These are phyloP conservation scores for Asclepias syriaca DNA, from an alignment of 257 asterid genomes.

Conservation along the genomic window DNA sequence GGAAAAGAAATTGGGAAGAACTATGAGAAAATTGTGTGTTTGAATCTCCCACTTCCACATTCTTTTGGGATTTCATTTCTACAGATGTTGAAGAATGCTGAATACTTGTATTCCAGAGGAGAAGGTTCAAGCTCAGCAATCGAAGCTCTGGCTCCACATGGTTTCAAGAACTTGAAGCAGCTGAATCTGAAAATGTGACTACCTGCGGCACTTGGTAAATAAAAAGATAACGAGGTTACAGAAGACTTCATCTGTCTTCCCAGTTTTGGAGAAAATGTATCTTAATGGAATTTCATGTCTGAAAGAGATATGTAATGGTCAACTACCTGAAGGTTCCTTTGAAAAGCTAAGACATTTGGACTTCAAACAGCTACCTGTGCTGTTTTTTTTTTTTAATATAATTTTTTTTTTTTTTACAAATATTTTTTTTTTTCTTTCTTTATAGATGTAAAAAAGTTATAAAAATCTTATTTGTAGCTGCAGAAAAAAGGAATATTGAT, in stretches of 20 bases:
- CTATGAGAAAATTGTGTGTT: background rate
- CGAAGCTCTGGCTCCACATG: background rate
- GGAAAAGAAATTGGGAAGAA: background rate
- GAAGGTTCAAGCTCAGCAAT: background rate
- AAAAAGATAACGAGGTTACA: background rate
- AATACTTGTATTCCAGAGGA: slow-evolving; percentile 2
- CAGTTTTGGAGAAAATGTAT: background rate
- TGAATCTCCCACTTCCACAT: slow-evolving; percentile 2
- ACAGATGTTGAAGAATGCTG: slow-evolving; percentile 9
- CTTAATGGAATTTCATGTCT: background rate
- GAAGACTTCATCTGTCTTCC: background rate
- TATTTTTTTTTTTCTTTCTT: too few relatives aligned
- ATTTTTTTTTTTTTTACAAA: too few relatives aligned
- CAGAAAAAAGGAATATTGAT: too few relatives aligned
- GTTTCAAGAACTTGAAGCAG: slow-evolving; percentile 8
- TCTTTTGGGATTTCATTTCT: slow-evolving; percentile 1
- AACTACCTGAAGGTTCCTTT: background rate
- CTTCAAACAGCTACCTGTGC: slow-evolving; percentile 7
- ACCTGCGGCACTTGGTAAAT: background rate
- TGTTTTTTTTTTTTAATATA: too few relatives aligned
- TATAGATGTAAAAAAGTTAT: too few relatives aligned
- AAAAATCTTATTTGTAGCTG: too few relatives aligned
- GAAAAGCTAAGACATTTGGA: slow-evolving; percentile 16
- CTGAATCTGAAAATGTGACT: background rate
- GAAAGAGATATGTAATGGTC: slow-evolving; percentile 7